These are phyloP conservation scores for Ustilago esculenta DNA, from an alignment of 1,284 basidiomycete species.

Conservation along the genomic window DNA sequence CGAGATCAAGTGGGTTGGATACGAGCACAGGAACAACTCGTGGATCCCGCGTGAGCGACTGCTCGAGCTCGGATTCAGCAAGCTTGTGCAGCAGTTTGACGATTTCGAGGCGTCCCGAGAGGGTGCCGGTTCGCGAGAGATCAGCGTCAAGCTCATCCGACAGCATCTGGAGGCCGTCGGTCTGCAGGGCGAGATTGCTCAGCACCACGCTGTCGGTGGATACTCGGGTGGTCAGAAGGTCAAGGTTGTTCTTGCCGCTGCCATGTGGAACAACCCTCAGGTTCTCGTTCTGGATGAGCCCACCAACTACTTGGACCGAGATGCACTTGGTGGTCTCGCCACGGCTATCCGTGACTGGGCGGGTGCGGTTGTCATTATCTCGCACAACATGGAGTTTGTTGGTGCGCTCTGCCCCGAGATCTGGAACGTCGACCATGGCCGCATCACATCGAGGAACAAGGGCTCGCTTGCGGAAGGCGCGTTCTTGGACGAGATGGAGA, in stretches of 20 bases:
- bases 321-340: conserved; percentile 86
- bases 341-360: conserved; percentile 96
- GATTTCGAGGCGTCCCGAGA: conserved; percentile 89
- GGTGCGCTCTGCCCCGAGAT: conserved; percentile 71
- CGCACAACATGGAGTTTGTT: conserved; percentile 77
- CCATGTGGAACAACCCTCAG: conserved; percentile 67
- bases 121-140: conserved; percentile 75
- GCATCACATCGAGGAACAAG: conserved; percentile 88
- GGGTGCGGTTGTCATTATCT: conserved; percentile 96
- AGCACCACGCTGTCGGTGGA: conserved; percentile 64
- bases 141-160: conserved; percentile 65
- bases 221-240: conserved; percentile 82
- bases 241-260: conserved; percentile 74
- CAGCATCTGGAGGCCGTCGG: conserved; percentile 76
- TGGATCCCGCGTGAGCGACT: conserved; percentile 93
- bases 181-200: conserved; percentile 75
- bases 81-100: conserved; percentile 93
- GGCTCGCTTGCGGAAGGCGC: conserved; percentile 82
- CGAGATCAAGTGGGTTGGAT: conserved; percentile 95
- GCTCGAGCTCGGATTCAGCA: conserved; percentile 86
- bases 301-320: conserved; percentile 81
- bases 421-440: conserved; percentile 75
- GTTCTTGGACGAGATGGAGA: conserved; percentile 69
- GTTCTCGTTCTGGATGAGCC: conserved; percentile 72
- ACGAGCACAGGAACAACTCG: conserved; percentile 91